Evolutionary conservation across 108 stramenopile species (phyloP), one percentile per base, ranked within the genome.

Genomic region (Schizochytrium sp.): DNA sequence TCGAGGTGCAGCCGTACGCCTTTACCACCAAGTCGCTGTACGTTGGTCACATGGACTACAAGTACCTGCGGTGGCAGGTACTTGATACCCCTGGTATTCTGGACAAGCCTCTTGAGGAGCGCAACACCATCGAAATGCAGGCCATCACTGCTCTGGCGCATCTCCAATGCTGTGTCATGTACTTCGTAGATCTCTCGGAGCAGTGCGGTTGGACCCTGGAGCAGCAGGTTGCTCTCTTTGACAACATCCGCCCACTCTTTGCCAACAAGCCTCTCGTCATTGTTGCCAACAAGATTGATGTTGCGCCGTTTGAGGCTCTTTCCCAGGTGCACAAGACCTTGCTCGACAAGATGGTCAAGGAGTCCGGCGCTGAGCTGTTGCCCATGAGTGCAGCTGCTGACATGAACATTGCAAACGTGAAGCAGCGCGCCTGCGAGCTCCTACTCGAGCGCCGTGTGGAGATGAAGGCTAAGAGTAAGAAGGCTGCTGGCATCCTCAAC

Each of bases 91-190:
- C 99, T 13, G 99, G 99, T 19, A 98, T 99, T 72, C 91, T 99
- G 88, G 99, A 99, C 91, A 96, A 98, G 89, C 92, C 98, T 5
- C 90, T 99, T 72, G 99, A 99, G 93, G 96, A 98, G 90, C 92
- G 98, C 42, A 99, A 99, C 92, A 98, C 98, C 47, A 99, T 99
- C 94, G 99, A 99, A 91, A 99, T 99, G 99, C 99, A 99, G 93
- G 97, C 99, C 69, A 97, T 99, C 61, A 99, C 98, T 72, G 99
- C 99, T 2, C 93, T 99, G 87, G 99, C 99, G 17, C 99, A 99
- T 89, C 95, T 99, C 91, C 97, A 96, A 58, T 98, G 97, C 92
- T 95, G 96, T 73, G 97, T 99, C 61, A 92, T 99, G 90, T 99
- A 97, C 93, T 98, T 99, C 92, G 93, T 98, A 58, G 99, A 99